Evolutionary conservation across 2,329 filamentous ascomycete genomes (phyloP), one percentile per base, ranked within the genome.

Genomic region (Chaetomium sp.): DNA sequence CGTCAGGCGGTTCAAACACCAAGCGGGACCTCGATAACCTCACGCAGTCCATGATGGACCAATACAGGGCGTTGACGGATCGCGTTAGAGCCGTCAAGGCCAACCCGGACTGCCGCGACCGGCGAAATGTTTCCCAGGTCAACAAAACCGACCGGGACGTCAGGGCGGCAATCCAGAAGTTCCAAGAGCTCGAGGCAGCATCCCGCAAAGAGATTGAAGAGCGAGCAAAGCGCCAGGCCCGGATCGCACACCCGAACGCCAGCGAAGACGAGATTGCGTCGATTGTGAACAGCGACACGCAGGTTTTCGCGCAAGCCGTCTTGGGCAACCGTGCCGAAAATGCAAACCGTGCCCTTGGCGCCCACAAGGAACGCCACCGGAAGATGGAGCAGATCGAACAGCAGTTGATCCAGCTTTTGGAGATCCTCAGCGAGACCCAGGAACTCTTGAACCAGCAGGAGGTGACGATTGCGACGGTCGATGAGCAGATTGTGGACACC

Each of bases 321-420:
- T 86, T 96, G 81, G 91, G 87, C 75, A 90, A 90, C 78, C 89
- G 92, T 73, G 87, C 88, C 74, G 91, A 92, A 57, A 90, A 96
- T 77, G 91, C 92, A 50, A 88, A 90, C 69, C 87, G 88, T 45
- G 92, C 92, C 42, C 83, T 96, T 63, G 86, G 85, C 70, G 92
- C 92, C 69, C 92, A 96, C 42, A 86, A 90, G 76, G 87, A 91
- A 73, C 90, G 95, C 70, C 93, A 97, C 76, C 87, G 87, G 60
- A 93, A 91, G 50, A 90, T 99, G 70, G 87, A 93, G 78, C 94
- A 96, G 83, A 97, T 98, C 74, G 93, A 97, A 81, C 83, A 86
- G 74, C 91, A 96, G 75, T 91, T 98, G 85, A 87, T 91, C 12
- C 91, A 97, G 78, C 83, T 99, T 63, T 87, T 90, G 6, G 87